A percentile compares a stretch with the other conserved stretches of the same genome.
These are phyloP conservation scores for Ciborinia camelliae DNA, from an alignment of 2,329 filamentous ascomycete species.

Conservation along the genomic window DNA sequence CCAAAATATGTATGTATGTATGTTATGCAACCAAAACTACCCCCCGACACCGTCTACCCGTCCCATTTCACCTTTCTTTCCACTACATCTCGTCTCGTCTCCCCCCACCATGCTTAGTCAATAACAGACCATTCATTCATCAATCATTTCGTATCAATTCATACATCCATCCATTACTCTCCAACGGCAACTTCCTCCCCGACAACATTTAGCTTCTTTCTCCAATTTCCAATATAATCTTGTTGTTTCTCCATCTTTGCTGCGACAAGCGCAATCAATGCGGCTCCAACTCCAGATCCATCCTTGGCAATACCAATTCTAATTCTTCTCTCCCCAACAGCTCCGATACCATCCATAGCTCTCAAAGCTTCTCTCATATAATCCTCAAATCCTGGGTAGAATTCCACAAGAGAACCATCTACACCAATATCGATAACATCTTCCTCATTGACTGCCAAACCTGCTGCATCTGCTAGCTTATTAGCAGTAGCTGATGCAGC, in stretches of 20 bases:
- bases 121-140: conserved; percentile 1
- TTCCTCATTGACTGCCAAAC: conserved; percentile 43
- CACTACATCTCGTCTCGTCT: too few relatives aligned
- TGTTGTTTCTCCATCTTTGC: conserved; percentile 48
- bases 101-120: neutral
- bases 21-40: neutral
- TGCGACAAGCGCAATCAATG: conserved; percentile 88
- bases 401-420: conserved; percentile 90
- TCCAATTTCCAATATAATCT: conserved; percentile 25
- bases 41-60: neutral
- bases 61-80: neutral
- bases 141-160: conserved; percentile 8
- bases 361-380: conserved; percentile 81
- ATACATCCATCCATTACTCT: neutral
- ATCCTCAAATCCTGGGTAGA: conserved; percentile 88
- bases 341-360: conserved; percentile 73
- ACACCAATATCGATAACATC: conserved; percentile 86
- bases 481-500: conserved; percentile 30
- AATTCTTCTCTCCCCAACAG: conserved; percentile 76
- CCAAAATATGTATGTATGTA: too few relatives aligned
- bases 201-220: neutral
- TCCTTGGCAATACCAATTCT: conserved; percentile 96
- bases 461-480: conserved; percentile 31
- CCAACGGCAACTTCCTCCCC: neutral
- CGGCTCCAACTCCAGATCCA: conserved; percentile 91